Evolutionary conservation across 2,329 filamentous ascomycete species (phyloP).

Genomic region (Trichoderma polysporum): DNA sequence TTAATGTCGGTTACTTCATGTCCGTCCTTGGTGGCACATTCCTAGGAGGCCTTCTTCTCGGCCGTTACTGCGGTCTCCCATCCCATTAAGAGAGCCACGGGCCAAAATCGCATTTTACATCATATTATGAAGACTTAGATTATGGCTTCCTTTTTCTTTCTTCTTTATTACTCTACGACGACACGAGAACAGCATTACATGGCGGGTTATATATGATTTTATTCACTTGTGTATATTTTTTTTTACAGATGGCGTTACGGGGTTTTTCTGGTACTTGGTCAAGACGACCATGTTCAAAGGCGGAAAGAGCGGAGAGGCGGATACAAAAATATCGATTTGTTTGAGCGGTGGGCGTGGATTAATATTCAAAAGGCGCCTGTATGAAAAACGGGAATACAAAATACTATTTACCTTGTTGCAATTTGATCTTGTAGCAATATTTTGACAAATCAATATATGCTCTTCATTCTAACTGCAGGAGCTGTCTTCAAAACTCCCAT

Average conservation of each 20-base stretch:
- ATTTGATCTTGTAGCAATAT: too few species aligned
- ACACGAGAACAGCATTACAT: neutral
- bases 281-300: neutral
- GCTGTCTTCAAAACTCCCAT: neutral
- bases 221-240: neutral
- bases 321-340: neutral
- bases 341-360: neutral
- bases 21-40: constrained; percentile 79
- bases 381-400: neutral
- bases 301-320: neutral
- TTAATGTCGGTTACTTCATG: constrained; percentile 82
- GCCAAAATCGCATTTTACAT: constrained; percentile 26
- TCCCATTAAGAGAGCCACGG: constrained; percentile 44
- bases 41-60: constrained; percentile 78
- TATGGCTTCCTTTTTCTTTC: neutral
- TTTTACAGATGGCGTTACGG: neutral
- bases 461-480: neutral
- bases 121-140: neutral
- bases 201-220: neutral
- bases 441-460: neutral
- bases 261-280: neutral
- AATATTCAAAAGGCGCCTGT: neutral
- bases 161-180: neutral
- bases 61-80: constrained; percentile 59
- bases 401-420: too few species aligned